A percentile compares a stretch with the other conserved stretches of the same genome.
phyloP scores from a whole-genome alignment of 1,284 basidiomycete genomes.

The Cutaneotrichosporon mucoides region DNA sequence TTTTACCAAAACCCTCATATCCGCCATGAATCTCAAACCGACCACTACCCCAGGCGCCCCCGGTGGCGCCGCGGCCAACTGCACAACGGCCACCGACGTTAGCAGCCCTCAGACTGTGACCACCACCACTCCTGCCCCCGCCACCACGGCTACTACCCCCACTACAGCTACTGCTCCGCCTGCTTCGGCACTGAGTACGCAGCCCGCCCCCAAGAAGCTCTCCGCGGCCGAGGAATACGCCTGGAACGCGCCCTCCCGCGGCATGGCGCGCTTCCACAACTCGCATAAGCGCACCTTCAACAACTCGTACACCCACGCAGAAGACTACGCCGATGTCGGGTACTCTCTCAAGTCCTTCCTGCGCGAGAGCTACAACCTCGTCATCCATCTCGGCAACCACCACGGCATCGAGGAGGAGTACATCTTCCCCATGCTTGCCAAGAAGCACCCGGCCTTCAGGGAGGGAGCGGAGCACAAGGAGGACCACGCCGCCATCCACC shows the following conservation, averaged over 20 bases:
- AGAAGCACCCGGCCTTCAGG: slow-evolving; percentile 60
- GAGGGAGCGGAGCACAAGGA: slow-evolving; percentile 54
- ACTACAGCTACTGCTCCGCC: too few species aligned
- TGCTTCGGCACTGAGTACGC: too few species aligned
- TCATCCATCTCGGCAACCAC: slow-evolving; percentile 58
- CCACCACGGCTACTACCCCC: too few species aligned
- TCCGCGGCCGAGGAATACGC: slow-evolving; percentile 6
- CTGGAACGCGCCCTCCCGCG: neutral
- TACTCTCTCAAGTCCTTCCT: slow-evolving; percentile 4
- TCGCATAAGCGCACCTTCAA: slow-evolving; percentile 12
- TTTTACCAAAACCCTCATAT: too few species aligned
- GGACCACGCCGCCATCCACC: slow-evolving; percentile 62
- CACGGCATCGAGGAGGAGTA: slow-evolving; percentile 59
- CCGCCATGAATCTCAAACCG: too few species aligned
- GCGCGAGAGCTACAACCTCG: slow-evolving; percentile 15
- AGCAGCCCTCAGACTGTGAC: too few species aligned
- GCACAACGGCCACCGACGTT: too few species aligned
- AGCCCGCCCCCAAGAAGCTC: neutral
- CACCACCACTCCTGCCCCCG: too few species aligned
- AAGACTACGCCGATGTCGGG: slow-evolving; percentile 4
- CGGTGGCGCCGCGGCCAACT: too few species aligned
- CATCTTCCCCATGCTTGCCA: slow-evolving; percentile 62
- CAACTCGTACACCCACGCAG: slow-evolving; percentile 7
- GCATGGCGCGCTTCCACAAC: slow-evolving; percentile 11
- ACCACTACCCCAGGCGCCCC: too few species aligned